Evolutionary conservation across 1,139 yeast genomes (phyloP).

Genomic region (Suhomyces anneliseae): DNA sequence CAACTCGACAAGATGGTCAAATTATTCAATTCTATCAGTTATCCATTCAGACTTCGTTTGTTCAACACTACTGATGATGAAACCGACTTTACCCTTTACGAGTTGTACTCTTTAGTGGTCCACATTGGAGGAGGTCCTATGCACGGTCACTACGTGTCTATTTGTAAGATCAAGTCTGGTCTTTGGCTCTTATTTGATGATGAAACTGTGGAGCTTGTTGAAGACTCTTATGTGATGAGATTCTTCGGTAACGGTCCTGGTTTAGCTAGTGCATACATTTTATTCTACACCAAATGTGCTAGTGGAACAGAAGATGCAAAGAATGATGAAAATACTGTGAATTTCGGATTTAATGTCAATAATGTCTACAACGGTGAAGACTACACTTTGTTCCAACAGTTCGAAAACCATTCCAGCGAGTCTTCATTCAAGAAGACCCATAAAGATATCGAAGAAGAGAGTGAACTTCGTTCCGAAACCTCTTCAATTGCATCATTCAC

Average conservation of each 20-base stretch:
- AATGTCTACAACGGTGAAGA: slow-evolving; percentile 33
- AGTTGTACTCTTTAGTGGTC: slow-evolving; percentile 80
- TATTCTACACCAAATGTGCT: slow-evolving; percentile 57
- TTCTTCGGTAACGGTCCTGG: slow-evolving; percentile 91
- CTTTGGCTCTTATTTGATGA: slow-evolving; percentile 96
- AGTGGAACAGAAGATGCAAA: slow-evolving; percentile 25
- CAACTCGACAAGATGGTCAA: slow-evolving; percentile 79
- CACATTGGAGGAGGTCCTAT: slow-evolving; percentile 98
- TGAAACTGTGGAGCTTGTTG: slow-evolving; percentile 88
- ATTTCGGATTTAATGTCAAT: slow-evolving; percentile 37
- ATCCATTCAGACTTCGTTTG: slow-evolving; percentile 72
- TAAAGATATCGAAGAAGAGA: slow-evolving; percentile 12
- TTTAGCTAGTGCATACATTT: slow-evolving; percentile 85
- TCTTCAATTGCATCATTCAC: slow-evolving; percentile 10
- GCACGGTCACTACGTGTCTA: slow-evolving; percentile 92
- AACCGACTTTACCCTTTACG: slow-evolving; percentile 58
- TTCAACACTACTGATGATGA: slow-evolving; percentile 64
- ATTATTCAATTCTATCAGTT: slow-evolving; percentile 79
- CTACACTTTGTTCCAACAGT: slow-evolving; percentile 11
- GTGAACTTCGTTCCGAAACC: slow-evolving; percentile 11
- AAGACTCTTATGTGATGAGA: slow-evolving; percentile 76
- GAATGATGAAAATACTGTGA: slow-evolving; percentile 25
- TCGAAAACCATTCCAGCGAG: slow-evolving; percentile 9
- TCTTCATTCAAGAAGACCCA: slow-evolving; percentile 13
- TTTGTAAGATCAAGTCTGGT: slow-evolving; percentile 73